Conservation (phyloP, 495 filamentous ascomycete genomes). For the Physcia stellaris region DNA sequence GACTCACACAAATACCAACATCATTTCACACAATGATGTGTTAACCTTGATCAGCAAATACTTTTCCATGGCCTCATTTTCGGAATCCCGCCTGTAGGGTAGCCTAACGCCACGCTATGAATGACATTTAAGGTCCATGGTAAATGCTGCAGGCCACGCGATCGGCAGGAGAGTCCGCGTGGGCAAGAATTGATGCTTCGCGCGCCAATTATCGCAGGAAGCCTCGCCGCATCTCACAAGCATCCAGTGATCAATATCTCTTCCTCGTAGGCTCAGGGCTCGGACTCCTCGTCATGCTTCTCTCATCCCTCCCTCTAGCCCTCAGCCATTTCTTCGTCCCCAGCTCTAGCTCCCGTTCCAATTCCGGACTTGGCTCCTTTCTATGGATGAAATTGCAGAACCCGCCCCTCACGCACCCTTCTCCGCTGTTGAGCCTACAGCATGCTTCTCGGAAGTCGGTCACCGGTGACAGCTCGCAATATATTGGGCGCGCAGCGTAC, state of each 20-base stretch:
- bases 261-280: slow-evolving; percentile 64
- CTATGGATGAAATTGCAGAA: slow-evolving; percentile 99
- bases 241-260: slow-evolving; percentile 36
- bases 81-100: no score
- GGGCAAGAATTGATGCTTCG: no score
- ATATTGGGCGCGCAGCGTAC: slow-evolving; percentile 95
- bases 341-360: slow-evolving; percentile 78
- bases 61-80: no score
- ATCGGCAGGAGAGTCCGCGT: no score
- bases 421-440: slow-evolving; percentile 84
- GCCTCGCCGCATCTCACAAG: neutral
- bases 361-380: slow-evolving; percentile 78
- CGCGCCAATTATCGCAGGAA: no score
- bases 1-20: no score
- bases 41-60: no score
- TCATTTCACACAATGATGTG: no score
- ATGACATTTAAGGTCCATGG: no score
- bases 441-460: slow-evolving; percentile 98
- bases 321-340: slow-evolving; percentile 94
- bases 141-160: no score
- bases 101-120: no score
- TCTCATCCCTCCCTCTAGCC: slow-evolving; percentile 67
- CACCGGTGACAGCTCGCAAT: slow-evolving; percentile 92
- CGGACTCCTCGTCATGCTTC: slow-evolving; percentile 63
- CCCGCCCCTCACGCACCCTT: slow-evolving; percentile 89